Evolutionary conservation across 441 rosid species (phyloP), one percentile per base, ranked within the genome.

Genomic region (Iberis amara): DNA sequence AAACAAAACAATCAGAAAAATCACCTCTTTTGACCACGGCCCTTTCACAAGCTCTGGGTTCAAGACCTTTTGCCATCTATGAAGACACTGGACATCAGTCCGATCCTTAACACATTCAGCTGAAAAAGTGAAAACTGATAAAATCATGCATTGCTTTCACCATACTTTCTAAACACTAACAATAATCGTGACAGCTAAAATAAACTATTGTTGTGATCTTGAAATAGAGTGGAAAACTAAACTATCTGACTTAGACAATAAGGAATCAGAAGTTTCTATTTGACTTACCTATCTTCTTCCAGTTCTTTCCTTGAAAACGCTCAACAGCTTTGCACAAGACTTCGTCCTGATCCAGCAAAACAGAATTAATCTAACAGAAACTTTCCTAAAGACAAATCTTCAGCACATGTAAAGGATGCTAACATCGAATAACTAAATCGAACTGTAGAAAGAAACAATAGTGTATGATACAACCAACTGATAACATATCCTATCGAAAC

Each of bases 11-110:
- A 35, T 24, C 12, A 47, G 39, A 26, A 59, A 28, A 55, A 47
- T 70, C 72, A 89, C 99, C 97, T 89, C 97, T 69, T 85, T 92
- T 27, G 99, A 92, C 99, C 99, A 92, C 11, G 99, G 99, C 36
- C 99, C 99, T 83, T 92, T 92, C 31, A 89, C 87, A 41, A 92
- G 92, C 65, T 92, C 97, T 28, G 99, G 99, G 70, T 92, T 84
- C 74, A 92, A 76, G 71, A 92, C 99, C 70, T 92, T 92, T 78
- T 92, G 99, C 99, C 99, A 92, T 71, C 99, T 82, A 77, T 92
- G 99, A 36, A 92, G 82, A 77, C 99, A 92, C 61, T 92, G 99
- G 50, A 92, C 99, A 76, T 92, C 99, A 39, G 99, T 86, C 63
- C 99, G 82, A 52, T 92, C 96, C 72, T 86, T 84, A 77, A 89